phyloP scores from a whole-genome alignment of 1,284 basidiomycete genomes.

The Ustilago sp. region DNA sequence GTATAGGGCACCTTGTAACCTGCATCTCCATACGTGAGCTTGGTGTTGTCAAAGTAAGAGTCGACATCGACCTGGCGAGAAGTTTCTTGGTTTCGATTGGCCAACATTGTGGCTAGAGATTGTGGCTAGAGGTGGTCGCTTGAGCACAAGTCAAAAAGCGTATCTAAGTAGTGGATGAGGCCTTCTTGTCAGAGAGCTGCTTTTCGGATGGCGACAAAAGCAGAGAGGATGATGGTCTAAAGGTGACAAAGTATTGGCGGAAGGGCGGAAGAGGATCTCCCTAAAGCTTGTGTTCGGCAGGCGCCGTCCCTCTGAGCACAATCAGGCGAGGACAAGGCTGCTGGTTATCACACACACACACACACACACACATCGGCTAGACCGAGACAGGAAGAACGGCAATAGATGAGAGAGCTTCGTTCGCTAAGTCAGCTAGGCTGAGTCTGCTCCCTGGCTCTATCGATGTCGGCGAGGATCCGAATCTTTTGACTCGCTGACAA shows the following conservation, averaged over 20 bases:
- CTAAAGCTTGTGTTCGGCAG: not conserved
- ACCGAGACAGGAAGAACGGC: constrained; percentile 1
- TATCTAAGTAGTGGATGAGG: not conserved
- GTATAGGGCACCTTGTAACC: constrained; percentile 50
- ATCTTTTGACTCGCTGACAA: constrained; percentile 13
- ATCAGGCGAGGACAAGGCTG: not conserved
- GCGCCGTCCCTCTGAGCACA: not conserved
- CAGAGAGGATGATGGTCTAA: not conserved
- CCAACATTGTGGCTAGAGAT: constrained; percentile 10
- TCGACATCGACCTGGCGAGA: constrained; percentile 43
- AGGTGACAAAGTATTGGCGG: not conserved
- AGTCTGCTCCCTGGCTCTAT: not conserved
- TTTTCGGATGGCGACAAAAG: not conserved
- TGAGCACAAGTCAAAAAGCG: no score
- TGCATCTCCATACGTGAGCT: constrained; percentile 31
- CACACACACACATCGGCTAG: constrained; percentile 1
- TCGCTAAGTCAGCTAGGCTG: not conserved
- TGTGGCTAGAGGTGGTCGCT: not conserved
- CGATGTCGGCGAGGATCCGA: constrained; percentile 3
- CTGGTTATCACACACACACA: not conserved
- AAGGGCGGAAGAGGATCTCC: not conserved
- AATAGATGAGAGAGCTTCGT: not conserved
- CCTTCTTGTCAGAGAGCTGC: not conserved
- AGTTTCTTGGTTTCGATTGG: constrained; percentile 21
- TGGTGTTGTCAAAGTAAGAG: constrained; percentile 53